phyloP scores from a whole-genome alignment of 768 basidiomycete species.

The Mycena galopus region DNA sequence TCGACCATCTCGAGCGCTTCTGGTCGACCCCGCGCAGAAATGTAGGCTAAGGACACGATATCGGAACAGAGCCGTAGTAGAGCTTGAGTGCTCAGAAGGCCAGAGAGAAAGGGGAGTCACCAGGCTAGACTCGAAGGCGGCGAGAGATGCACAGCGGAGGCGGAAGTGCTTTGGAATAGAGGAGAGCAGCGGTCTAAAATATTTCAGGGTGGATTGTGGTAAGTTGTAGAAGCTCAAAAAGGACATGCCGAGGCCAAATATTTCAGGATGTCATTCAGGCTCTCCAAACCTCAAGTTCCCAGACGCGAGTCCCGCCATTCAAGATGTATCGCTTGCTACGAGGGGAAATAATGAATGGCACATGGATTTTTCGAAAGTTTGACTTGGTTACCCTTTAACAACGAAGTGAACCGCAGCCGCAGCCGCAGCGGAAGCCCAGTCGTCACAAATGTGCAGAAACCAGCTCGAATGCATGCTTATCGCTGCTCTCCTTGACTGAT shows the following conservation, averaged over 20 bases:
- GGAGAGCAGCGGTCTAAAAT: background rate
- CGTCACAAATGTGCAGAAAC: background rate
- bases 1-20: background rate
- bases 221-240: no score
- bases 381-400: no score
- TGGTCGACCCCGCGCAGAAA: background rate
- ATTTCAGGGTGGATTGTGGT: no score
- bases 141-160: background rate
- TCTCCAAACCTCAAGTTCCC: no score
- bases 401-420: no score
- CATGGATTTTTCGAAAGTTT: no score
- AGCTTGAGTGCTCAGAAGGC: background rate
- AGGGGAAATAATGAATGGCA: no score
- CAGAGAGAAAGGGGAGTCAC: background rate
- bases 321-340: no score
- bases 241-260: no score
- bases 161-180: background rate
- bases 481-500: background rate
- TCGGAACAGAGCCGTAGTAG: slow-evolving; percentile 12
- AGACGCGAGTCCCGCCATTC: no score
- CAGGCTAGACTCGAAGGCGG: background rate
- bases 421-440: no score
- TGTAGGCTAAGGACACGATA: slow-evolving; percentile 3
- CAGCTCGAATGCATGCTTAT: slow-evolving; percentile 1
- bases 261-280: no score